Evolutionary conservation across 78 protist species (phyloP).

Genomic region (Ministeria vibrans): DNA sequence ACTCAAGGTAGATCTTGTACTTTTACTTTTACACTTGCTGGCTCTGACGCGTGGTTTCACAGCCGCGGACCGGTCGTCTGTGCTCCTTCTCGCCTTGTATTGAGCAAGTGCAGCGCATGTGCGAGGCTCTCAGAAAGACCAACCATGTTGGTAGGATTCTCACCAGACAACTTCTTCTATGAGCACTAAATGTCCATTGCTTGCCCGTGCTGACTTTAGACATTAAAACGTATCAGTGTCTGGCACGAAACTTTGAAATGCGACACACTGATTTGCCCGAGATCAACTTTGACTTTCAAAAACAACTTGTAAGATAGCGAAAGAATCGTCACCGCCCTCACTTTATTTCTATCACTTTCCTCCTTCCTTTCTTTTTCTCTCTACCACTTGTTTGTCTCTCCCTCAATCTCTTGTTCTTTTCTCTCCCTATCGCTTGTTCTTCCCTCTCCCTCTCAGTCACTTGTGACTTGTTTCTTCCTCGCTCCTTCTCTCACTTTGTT

Average conservation of each 20-base stretch:
- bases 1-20: constrained; percentile 3
- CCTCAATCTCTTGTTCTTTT: neutral
- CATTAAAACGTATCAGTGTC: neutral
- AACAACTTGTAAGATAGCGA: neutral
- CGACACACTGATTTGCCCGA: neutral
- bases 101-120: constrained; percentile 55
- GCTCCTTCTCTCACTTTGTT: neutral
- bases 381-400: neutral
- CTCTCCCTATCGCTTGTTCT: too few species aligned
- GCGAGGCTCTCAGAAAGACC: constrained; percentile 1
- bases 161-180: neutral
- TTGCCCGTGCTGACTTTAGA: neutral
- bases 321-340: neutral
- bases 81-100: constrained; percentile 76
- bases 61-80: constrained; percentile 29
- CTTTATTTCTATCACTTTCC: too few species aligned
- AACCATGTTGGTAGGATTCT: neutral
- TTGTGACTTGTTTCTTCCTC: neutral
- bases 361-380: neutral
- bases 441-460: too few species aligned
- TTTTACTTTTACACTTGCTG: neutral
- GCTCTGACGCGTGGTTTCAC: neutral
- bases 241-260: neutral
- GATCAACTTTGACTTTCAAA: neutral
- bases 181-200: neutral